These are phyloP conservation scores for Geranium incanum DNA, from an alignment of 441 rosid species.

Conservation along the genomic window DNA sequence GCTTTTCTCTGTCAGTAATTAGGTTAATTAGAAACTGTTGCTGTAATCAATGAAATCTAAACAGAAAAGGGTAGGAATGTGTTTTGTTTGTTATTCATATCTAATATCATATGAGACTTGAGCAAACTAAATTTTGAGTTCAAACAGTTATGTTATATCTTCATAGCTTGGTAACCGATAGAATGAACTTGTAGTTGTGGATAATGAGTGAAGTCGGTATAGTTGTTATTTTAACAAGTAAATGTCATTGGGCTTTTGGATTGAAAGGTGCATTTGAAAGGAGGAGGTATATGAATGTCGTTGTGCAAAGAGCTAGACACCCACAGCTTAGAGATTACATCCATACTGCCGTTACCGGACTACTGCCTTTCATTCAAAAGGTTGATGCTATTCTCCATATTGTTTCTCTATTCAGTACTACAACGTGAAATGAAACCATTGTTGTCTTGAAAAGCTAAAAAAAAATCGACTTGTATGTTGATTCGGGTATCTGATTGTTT, in stretches of 20 bases:
- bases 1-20: too few species aligned
- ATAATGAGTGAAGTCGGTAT: neutral
- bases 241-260: neutral
- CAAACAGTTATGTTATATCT: neutral
- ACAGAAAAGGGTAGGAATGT: too few species aligned
- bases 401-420: neutral
- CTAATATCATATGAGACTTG: too few species aligned
- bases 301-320: constrained; percentile 1
- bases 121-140: neutral
- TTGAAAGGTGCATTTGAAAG: constrained; percentile 2
- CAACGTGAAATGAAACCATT: neutral
- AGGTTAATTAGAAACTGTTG: too few species aligned
- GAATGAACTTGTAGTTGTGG: neutral
- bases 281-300: neutral
- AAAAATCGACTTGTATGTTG: neutral
- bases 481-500: neutral
- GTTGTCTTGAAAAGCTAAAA: neutral
- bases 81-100: neutral
- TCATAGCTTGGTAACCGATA: neutral
- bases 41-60: too few species aligned
- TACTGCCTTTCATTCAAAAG: neutral
- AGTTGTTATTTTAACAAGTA: too few species aligned
- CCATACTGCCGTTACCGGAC: neutral
- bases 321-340: constrained; percentile 1
- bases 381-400: neutral